phyloP scores from a whole-genome alignment of 2,329 filamentous ascomycete species.

The Rutstroemia sydowiana region DNA sequence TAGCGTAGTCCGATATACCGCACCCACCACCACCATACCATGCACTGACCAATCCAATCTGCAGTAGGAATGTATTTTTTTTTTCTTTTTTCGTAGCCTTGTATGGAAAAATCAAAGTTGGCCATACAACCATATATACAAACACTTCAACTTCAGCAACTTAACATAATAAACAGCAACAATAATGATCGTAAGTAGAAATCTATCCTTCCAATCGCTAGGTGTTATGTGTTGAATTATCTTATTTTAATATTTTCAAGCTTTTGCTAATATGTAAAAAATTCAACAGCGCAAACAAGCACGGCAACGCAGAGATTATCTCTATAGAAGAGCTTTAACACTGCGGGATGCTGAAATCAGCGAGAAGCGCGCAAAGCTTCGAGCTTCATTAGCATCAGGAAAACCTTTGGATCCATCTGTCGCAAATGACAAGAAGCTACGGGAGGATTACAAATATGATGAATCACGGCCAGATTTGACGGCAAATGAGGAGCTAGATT shows the following conservation, averaged over 20 bases:
- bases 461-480: slow-evolving; percentile 67
- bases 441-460: slow-evolving; percentile 89
- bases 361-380: slow-evolving; percentile 81
- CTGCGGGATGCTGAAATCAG: slow-evolving; percentile 87
- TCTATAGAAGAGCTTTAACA: slow-evolving; percentile 82
- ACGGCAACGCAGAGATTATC: slow-evolving; percentile 75
- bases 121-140: too few species aligned
- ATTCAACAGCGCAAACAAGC: slow-evolving; percentile 57
- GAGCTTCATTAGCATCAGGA: slow-evolving; percentile 79
- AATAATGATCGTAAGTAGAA: slow-evolving; percentile 27
- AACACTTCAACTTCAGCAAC: too few species aligned
- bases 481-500: slow-evolving; percentile 60
- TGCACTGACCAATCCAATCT: not conserved
- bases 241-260: not conserved
- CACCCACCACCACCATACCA: too few species aligned
- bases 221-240: not conserved
- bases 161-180: too few species aligned
- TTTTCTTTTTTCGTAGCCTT: not conserved
- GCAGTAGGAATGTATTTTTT: not conserved
- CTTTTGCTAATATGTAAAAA: slow-evolving; percentile 1
- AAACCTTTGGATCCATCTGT: slow-evolving; percentile 77
- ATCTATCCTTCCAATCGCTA: not conserved
- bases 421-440: slow-evolving; percentile 76
- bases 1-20: not conserved
- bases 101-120: too few species aligned